Conservation (phyloP, 495 filamentous ascomycete genomes). For the Penicillium dipodomyicola region DNA sequence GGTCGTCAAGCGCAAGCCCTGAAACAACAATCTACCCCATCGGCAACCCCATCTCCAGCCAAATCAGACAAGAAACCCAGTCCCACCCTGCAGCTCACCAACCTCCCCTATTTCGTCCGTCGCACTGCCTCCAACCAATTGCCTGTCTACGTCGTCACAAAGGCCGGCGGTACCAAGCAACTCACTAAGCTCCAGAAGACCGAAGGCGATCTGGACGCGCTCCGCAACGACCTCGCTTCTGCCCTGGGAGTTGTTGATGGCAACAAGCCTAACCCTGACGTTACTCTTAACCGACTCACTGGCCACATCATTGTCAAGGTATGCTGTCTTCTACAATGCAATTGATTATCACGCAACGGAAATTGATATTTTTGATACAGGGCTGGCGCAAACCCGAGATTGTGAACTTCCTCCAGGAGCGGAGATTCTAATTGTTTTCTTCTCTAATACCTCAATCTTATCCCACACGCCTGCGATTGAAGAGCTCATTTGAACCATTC, state of each 20-base stretch:
- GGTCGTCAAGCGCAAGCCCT: constrained; percentile 40
- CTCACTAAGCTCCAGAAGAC: constrained; percentile 75
- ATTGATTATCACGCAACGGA: not conserved
- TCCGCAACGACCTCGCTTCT: constrained; percentile 51
- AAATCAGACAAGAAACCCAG: constrained; percentile 20
- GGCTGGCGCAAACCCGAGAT: constrained; percentile 54
- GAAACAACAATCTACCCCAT: constrained; percentile 32
- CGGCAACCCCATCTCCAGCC: constrained; percentile 27
- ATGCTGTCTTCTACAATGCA: constrained; percentile 15
- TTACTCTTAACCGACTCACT: constrained; percentile 58
- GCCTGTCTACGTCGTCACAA: constrained; percentile 73
- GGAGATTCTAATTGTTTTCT: constrained; percentile 41
- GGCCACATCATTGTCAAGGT: constrained; percentile 66
- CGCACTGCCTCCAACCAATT: constrained; percentile 70
- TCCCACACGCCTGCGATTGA: not conserved
- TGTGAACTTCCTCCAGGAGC: constrained; percentile 45
- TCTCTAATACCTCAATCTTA: constrained; percentile 11
- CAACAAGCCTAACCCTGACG: constrained; percentile 35
- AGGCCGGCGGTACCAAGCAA: constrained; percentile 74
- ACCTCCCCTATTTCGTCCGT: constrained; percentile 67
- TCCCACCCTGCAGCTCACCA: constrained; percentile 35
- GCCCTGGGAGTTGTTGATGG: constrained; percentile 48
- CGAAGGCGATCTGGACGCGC: constrained; percentile 61
- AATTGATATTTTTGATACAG: constrained; percentile 23
- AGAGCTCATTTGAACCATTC: not conserved